Base-by-base conservation (phyloP, 2,329 filamentous ascomycete species). In the Hypoxylon rubiginosum region DNA sequence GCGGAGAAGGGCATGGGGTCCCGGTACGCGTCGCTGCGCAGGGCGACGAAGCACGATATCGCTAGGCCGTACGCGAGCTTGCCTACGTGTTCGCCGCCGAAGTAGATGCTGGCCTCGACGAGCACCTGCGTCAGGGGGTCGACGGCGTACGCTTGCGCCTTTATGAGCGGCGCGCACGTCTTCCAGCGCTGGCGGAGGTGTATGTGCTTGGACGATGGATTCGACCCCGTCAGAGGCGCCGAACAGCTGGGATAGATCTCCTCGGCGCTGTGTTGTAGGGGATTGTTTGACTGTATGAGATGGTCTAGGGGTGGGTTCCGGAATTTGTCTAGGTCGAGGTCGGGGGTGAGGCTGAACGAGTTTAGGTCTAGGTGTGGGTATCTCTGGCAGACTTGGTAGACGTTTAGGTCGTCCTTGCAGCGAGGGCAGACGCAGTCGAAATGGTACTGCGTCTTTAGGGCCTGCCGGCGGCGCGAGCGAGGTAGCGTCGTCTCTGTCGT, bases 381-480 rank as follows among this genome's bases (percentile, higher is more conserved):
- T 2, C 41, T 54, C 57, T 79, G 77, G 73, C 82, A 84, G 32
- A 84, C 82, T 62, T 87, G 80, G 69, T 89, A 89, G 48, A 86
- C 79, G 62, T 85, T 83, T 21, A 88, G 76, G 68, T 89, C 80
- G 13, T 82, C 75, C 10, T 71, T 72, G 72, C 87, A 89, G 32
- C 85, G 82, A 11, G 66, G 73, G 62, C 87, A 89, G 19, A 61
- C 66, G 70, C 87, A 89, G 7, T 77, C 70, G 68, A 89, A 89
- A 69, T 83, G 81, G 71, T 88, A 89, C 10, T 80, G 77, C 24
- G 74, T 72, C 56, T 67, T 72, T 5, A 89, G 78, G 0, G 80
- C 79, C 52, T 80, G 69, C 53, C 77, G 79, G 52, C 87, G 81
- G 45, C 78, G 78, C 1, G 76, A 64, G 26, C 80, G 79, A 4